Conservation (phyloP, 345 rosid genomes). For the Brassica nigra region DNA sequence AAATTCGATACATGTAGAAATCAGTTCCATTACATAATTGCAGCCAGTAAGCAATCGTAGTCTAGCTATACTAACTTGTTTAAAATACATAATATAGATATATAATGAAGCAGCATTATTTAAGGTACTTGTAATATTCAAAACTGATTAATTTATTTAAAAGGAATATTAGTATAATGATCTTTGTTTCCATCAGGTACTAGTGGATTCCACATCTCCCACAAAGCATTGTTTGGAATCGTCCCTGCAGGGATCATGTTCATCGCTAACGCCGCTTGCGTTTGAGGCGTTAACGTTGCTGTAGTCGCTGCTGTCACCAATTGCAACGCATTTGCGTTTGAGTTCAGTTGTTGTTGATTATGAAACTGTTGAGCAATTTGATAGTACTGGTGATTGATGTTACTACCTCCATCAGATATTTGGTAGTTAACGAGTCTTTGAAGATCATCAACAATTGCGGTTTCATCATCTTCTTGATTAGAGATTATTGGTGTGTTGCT, state of each 20-base stretch:
- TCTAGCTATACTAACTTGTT: conserved; percentile 22
- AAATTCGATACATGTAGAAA: neutral
- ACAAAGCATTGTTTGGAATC: conserved; percentile 50
- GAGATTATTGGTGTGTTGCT: conserved; percentile 36
- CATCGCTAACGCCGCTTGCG: conserved; percentile 48
- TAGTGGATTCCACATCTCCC: conserved; percentile 64
- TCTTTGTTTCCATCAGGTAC: conserved; percentile 61
- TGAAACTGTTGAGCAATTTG: conserved; percentile 49
- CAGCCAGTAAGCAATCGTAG: neutral
- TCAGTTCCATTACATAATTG: neutral
- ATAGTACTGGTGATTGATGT: conserved; percentile 46
- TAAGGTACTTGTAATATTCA: neutral
- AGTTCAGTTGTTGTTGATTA: conserved; percentile 47
- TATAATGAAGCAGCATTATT: conserved; percentile 10
- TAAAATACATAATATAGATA: neutral
- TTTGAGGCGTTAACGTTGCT: conserved; percentile 31
- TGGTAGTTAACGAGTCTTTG: conserved; percentile 69
- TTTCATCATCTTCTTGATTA: conserved; percentile 35
- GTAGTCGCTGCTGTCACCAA: conserved; percentile 42
- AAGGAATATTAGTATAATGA: conserved; percentile 49
- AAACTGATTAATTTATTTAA: conserved; percentile 51
- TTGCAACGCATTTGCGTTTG: conserved; percentile 41
- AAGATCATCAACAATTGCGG: conserved; percentile 60
- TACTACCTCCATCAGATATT: conserved; percentile 45
- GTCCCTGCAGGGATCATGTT: conserved; percentile 46